These are phyloP conservation scores for Helminthosporium solani DNA, from an alignment of 2,329 filamentous ascomycete genomes.

Conservation along the genomic window DNA sequence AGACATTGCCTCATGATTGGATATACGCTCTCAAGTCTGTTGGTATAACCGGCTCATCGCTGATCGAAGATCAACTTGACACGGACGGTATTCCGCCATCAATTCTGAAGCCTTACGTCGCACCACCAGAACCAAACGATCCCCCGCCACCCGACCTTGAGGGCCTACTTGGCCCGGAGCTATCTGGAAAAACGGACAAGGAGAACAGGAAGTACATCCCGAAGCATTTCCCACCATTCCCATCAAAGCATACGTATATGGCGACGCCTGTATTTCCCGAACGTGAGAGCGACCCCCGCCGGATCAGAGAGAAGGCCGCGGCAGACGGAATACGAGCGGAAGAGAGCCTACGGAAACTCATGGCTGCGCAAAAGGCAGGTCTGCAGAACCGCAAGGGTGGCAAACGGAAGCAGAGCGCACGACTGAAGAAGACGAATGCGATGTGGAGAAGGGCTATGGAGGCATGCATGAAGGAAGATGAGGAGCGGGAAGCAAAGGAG, in stretches of 20 bases:
- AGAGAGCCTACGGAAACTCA: constrained; percentile 63
- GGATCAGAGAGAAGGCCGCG: constrained; percentile 62
- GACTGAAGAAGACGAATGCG: constrained; percentile 47
- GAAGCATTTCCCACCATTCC: constrained; percentile 61
- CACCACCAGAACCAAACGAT: constrained; percentile 43
- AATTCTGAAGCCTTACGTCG: constrained; percentile 44
- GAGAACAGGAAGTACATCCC: constrained; percentile 57
- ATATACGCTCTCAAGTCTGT: constrained; percentile 51
- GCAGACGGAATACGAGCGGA: constrained; percentile 66
- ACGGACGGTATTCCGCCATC: constrained; percentile 39
- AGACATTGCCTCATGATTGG: constrained; percentile 61
- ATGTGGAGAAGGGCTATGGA: constrained; percentile 60
- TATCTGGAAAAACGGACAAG: constrained; percentile 51
- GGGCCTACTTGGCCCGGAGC: constrained; percentile 53
- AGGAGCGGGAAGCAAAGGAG: constrained; percentile 27
- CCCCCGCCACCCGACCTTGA: constrained; percentile 47
- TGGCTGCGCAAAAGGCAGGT: constrained; percentile 51
- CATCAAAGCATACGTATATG: constrained; percentile 65
- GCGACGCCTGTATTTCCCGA: constrained; percentile 59
- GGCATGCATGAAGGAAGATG: constrained; percentile 49
- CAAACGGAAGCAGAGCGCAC: constrained; percentile 44
- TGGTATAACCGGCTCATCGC: constrained; percentile 42
- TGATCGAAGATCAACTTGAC: constrained; percentile 45
- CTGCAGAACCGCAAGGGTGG: constrained; percentile 36
- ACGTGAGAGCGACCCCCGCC: constrained; percentile 60